phyloP scores from a whole-genome alignment of 768 basidiomycete species.

The Suillus bovinus region DNA sequence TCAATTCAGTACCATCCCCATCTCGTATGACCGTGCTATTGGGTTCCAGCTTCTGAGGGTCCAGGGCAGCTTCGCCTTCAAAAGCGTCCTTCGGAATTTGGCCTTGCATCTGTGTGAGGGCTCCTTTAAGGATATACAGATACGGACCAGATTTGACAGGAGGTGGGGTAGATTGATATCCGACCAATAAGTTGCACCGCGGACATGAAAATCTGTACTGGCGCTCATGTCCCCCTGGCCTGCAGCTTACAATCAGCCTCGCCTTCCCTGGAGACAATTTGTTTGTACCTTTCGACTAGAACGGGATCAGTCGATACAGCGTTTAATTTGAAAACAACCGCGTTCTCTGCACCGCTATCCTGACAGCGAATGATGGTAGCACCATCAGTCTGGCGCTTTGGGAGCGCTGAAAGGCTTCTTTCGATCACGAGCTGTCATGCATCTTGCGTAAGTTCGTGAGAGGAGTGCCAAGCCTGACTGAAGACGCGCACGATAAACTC shows the following conservation, averaged over 20 bases:
- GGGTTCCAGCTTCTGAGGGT: not conserved
- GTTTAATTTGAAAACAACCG: conserved; percentile 86
- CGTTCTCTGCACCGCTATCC: conserved; percentile 54
- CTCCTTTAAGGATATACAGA: conserved; percentile 78
- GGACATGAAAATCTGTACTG: conserved; percentile 68
- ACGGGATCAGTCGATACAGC: conserved; percentile 67
- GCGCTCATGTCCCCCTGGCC: conserved; percentile 68
- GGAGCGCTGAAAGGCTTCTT: conserved; percentile 66
- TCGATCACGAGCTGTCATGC: conserved; percentile 74
- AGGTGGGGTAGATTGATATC: conserved; percentile 77
- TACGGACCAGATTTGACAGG: conserved; percentile 77
- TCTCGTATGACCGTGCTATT: not conserved
- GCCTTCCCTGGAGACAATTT: conserved; percentile 11
- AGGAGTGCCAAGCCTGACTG: not conserved
- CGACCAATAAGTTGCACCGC: conserved; percentile 47
- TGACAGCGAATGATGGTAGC: conserved; percentile 79
- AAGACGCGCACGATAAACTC: conserved; percentile 73
- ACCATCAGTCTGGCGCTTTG: conserved; percentile 74
- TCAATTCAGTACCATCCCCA: too few relatives aligned
- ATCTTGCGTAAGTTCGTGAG: conserved; percentile 7
- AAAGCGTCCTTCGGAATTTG: conserved; percentile 85
- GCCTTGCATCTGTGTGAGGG: conserved; percentile 87
- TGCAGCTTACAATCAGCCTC: conserved; percentile 30
- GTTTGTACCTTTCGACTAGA: conserved; percentile 72
- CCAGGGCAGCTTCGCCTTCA: conserved; percentile 43